Percentiles rank a stretch among this genome's conserved stretches.
These are phyloP conservation scores for Podaxis mareebaensis DNA, from an alignment of 768 basidiomycete species.

Conservation along the genomic window DNA sequence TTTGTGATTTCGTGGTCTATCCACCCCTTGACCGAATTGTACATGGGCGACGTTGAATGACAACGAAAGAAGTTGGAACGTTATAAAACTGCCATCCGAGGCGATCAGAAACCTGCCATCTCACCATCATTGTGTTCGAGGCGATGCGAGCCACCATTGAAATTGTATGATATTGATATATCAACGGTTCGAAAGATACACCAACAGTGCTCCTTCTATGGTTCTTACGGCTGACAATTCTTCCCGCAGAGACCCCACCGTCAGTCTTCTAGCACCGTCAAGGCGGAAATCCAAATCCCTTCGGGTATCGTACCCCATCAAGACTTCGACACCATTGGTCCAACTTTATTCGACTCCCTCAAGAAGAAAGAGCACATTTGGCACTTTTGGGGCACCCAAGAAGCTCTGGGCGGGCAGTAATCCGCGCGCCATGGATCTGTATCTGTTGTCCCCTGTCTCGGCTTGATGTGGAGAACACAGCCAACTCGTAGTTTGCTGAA, in stretches of 20 bases:
- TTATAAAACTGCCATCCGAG: constrained; percentile 68
- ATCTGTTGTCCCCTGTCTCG: too few species aligned
- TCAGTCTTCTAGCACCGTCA: constrained; percentile 81
- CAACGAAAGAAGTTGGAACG: constrained; percentile 64
- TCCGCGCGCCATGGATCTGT: too few species aligned
- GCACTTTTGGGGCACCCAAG: constrained; percentile 58
- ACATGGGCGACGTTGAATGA: constrained; percentile 45
- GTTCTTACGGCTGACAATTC: neutral
- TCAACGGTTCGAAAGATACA: constrained; percentile 79
- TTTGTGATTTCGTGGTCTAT: too few species aligned
- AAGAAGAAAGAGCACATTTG: constrained; percentile 44
- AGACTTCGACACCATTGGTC: constrained; percentile 66
- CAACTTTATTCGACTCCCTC: too few species aligned
- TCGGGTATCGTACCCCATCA: constrained; percentile 96
- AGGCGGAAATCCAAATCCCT: constrained; percentile 68
- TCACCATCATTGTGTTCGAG: constrained; percentile 54
- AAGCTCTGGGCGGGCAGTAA: neutral
- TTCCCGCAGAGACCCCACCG: constrained; percentile 63
- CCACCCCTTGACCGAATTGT: too few species aligned
- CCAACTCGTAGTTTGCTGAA: too few species aligned
- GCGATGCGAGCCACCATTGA: constrained; percentile 91
- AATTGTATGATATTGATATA: constrained; percentile 80
- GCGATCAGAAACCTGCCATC: constrained; percentile 69
- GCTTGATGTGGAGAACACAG: too few species aligned
- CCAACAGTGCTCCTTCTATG: constrained; percentile 8